Evolutionary conservation across 768 basidiomycete species (phyloP).

Genomic region (Tulasnella sp.): DNA sequence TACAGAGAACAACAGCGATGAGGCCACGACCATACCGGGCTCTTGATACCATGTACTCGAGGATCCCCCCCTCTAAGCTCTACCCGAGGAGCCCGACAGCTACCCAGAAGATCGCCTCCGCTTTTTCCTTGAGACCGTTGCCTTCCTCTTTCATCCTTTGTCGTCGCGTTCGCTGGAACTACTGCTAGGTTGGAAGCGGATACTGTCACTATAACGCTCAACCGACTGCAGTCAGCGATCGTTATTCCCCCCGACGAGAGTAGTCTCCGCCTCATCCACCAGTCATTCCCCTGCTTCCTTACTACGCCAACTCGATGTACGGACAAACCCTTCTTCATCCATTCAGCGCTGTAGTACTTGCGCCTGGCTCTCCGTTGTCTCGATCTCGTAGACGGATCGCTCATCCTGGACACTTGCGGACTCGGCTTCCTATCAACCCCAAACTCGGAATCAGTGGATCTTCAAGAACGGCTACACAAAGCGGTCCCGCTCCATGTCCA

Average conservation of each 20-base stretch:
- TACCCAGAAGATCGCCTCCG: neutral
- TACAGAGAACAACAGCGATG: too few species aligned
- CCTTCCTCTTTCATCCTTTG: conserved; percentile 1
- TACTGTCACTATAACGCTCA: neutral
- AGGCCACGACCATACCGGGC: too few species aligned
- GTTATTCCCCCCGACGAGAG: neutral
- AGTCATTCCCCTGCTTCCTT: conserved; percentile 13
- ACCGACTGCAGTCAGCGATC: conserved; percentile 5
- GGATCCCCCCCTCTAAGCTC: too few species aligned
- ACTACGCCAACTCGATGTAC: neutral
- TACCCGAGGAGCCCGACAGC: too few species aligned
- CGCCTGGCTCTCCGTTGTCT: neutral
- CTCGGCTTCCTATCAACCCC: neutral
- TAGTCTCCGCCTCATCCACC: conserved; percentile 4
- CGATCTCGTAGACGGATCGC: neutral
- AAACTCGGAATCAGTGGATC: neutral
- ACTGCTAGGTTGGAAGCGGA: neutral
- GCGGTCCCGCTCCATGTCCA: neutral
- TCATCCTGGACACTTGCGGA: neutral
- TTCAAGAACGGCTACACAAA: neutral
- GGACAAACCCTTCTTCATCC: neutral
- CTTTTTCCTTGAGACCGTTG: conserved; percentile 1
- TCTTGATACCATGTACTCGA: too few species aligned
- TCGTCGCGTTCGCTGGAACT: neutral
- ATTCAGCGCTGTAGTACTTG: neutral